phyloP scores from a whole-genome alignment of 225 moss, liverwort and hornwort species.

The Neckera pumila region DNA sequence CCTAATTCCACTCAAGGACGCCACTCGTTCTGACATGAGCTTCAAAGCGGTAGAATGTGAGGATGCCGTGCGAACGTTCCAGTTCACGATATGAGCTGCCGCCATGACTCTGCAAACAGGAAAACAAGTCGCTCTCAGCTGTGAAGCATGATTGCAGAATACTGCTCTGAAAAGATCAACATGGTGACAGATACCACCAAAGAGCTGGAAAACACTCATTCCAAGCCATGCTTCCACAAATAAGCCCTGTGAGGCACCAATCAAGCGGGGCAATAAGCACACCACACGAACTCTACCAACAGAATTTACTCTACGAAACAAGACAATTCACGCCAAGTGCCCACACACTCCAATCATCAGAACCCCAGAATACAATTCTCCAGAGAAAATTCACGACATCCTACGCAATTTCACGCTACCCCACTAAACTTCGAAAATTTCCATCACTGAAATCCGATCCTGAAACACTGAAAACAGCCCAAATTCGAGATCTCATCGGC shows the following conservation, averaged over 20 bases:
- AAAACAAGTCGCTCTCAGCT: neutral
- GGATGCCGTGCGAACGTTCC: neutral
- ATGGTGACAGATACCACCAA: neutral
- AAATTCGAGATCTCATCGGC: neutral
- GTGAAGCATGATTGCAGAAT: neutral
- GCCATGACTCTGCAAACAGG: conserved; percentile 22
- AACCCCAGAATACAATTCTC: neutral
- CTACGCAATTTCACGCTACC: neutral
- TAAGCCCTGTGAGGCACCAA: neutral
- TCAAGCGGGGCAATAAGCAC: neutral
- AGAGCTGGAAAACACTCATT: neutral
- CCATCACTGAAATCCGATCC: neutral
- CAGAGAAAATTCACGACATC: neutral
- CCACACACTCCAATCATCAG: neutral
- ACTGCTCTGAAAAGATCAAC: neutral
- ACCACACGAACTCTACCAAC: neutral
- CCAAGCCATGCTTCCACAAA: neutral
- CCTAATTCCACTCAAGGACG: conserved; percentile 10
- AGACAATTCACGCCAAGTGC: neutral
- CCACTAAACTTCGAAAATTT: neutral
- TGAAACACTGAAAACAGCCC: neutral
- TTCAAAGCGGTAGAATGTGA: neutral
- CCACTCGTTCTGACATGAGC: neutral
- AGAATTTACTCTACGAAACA: neutral
- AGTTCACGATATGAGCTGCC: conserved; percentile 4